phyloP scores from a whole-genome alignment of 2,329 filamentous ascomycete species.

The Biscogniauxia sp. region DNA sequence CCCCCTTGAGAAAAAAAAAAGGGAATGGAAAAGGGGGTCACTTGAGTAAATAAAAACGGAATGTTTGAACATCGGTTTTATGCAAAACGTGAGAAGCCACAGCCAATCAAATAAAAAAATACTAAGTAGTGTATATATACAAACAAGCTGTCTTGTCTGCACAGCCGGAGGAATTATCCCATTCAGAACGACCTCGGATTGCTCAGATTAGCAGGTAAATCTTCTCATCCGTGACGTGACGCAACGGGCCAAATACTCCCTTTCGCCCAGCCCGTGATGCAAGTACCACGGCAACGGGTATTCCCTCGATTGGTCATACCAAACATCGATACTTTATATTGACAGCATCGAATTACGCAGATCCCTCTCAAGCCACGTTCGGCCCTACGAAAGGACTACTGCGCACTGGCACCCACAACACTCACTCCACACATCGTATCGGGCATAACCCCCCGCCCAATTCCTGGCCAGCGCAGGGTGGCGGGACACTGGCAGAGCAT shows the following conservation, averaged over 20 bases:
- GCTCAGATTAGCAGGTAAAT: not conserved
- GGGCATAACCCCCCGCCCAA: not conserved
- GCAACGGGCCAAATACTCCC: not conserved
- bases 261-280: not conserved
- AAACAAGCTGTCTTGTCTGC: not conserved
- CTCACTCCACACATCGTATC: not conserved
- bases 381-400: not conserved
- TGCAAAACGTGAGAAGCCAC: not conserved
- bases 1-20: too few relatives aligned
- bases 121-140: not conserved
- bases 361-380: not conserved
- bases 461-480: not conserved
- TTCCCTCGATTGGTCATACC: not conserved
- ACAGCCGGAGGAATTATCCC: not conserved
- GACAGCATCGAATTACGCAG: not conserved
- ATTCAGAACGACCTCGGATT: not conserved
- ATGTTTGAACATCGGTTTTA: not conserved
- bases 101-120: not conserved
- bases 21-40: not conserved
- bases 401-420: not conserved
- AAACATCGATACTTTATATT: not conserved
- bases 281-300: not conserved
- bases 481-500: constrained; percentile 1
- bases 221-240: not conserved
- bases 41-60: not conserved